Percentiles rank a stretch among this genome's conserved stretches.
These are phyloP conservation scores for Neonectria sp. DNA, from an alignment of 2,329 filamentous ascomycete species.

Conservation along the genomic window DNA sequence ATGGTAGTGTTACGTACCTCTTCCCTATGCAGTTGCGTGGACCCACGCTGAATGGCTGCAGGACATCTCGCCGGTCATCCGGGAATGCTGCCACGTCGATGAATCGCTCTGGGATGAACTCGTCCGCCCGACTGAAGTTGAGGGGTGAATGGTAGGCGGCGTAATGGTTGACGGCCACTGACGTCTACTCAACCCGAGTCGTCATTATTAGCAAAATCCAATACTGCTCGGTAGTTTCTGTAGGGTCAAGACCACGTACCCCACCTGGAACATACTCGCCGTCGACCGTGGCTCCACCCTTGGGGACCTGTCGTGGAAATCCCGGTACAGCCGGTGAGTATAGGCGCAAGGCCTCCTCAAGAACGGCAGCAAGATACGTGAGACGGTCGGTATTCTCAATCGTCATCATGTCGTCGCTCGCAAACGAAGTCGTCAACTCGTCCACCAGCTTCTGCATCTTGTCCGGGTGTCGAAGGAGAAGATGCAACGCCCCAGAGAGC, in stretches of 20 bases:
- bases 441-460: constrained; percentile 21
- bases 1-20: constrained; percentile 25
- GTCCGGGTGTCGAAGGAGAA: constrained; percentile 20
- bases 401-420: constrained; percentile 19
- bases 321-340: constrained; percentile 32
- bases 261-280: constrained; percentile 30
- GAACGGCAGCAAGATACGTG: constrained; percentile 19
- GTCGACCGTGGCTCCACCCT: constrained; percentile 23
- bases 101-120: constrained; percentile 33
- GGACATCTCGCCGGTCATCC: constrained; percentile 26
- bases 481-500: constrained; percentile 28
- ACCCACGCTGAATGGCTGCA: constrained; percentile 29
- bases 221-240: neutral
- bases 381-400: constrained; percentile 31
- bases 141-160: constrained; percentile 29
- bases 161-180: constrained; percentile 31
- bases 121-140: constrained; percentile 22
- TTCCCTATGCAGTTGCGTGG: constrained; percentile 33
- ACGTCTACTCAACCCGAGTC: constrained; percentile 14
- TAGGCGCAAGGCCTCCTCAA: constrained; percentile 31
- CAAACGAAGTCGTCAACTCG: constrained; percentile 18
- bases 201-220: constrained; percentile 7
- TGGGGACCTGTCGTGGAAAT: constrained; percentile 27
- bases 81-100: constrained; percentile 18
- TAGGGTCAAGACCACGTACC: constrained; percentile 18